A percentile compares a stretch with the other conserved stretches of the same genome.
phyloP scores from a whole-genome alignment of 805 yeast species.

The Suhomyces canberraensis region DNA sequence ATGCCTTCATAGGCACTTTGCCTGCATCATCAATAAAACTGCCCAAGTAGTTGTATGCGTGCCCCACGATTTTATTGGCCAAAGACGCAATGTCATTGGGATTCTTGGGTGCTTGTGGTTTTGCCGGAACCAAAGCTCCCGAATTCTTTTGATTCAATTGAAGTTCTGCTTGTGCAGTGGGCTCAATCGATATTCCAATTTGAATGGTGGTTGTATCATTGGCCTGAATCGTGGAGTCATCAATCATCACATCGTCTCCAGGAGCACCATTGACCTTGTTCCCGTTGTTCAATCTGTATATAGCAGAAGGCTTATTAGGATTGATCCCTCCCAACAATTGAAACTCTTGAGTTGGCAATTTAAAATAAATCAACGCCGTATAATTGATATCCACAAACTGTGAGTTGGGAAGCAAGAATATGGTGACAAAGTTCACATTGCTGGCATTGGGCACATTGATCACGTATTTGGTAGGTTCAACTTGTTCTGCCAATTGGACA shows the following conservation, averaged over 20 bases:
- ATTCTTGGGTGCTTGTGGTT: conserved; percentile 16
- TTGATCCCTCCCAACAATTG: conserved; percentile 63
- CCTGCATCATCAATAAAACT: conserved; percentile 82
- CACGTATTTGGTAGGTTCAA: conserved; percentile 66
- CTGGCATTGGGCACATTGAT: conserved; percentile 61
- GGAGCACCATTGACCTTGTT: conserved; percentile 12
- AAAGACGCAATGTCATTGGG: conserved; percentile 46
- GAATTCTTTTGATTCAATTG: conserved; percentile 41
- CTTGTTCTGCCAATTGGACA: conserved; percentile 54
- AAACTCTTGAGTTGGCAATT: conserved; percentile 65
- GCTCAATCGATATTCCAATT: conserved; percentile 91
- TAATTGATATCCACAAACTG: conserved; percentile 58
- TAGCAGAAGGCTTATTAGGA: conserved; percentile 80
- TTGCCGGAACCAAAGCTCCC: conserved; percentile 19
- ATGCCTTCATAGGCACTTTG: conserved; percentile 80
- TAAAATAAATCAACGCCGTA: conserved; percentile 87
- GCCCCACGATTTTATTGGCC: conserved; percentile 84
- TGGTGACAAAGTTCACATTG: conserved; percentile 70
- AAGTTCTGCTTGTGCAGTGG: conserved; percentile 60
- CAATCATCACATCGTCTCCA: conserved; percentile 39
- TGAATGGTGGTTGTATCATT: conserved; percentile 27
- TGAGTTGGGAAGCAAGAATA: conserved; percentile 82
- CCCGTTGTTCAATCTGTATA: conserved; percentile 67
- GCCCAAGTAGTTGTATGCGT: conserved; percentile 86
- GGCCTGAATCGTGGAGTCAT: conserved; percentile 27